Base-by-base conservation (phyloP, 2,329 filamentous ascomycete genomes). In the Aspergillus spinulosporus region DNA sequence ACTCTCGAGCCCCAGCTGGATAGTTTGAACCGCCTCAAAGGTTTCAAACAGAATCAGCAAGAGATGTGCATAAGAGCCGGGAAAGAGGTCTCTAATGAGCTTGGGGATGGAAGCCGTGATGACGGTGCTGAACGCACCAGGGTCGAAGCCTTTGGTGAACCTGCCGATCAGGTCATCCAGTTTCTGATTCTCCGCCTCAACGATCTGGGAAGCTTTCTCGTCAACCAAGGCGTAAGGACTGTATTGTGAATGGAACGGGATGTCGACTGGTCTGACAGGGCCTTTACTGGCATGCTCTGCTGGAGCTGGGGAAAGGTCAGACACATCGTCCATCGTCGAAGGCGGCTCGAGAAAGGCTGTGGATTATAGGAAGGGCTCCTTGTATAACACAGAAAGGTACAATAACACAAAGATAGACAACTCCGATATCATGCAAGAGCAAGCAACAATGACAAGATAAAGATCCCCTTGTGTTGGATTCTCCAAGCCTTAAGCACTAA, bases 1-100 rank as follows among this genome's bases (percentile, higher is more conserved):
- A 40, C 78, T 73, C 47, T 84, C 81, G 48, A 90, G 74, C 52
- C 87, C 84, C 4, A 76, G 72, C 68, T 89, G 87, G 48, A 88
- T 84, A 62, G 84, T 82, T 61, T 85, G 83, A 59, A 89, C 85
- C 48, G 81, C 80, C 1, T 81, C 74, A 64, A 86, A 86, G 66
- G 52, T 49, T 14, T 61, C 56, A 6, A 66, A 58, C 8, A 68
- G 45, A 8, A 69, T 49, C 2, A 66, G 32, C 21, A 68, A 37
- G n/a, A 68, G 59, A 50, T 69, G 67, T 8, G 52, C 52, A 47
- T 62, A 67, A 4, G 64, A 63, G 7, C 65, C 64, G 0, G 67
- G 65, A n/a, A 62, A 57, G 4, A 61, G 48, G 29, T 51, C 42
- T 3, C 53, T 39, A 1, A 37, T 28, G 5, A 65, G 15, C 6